Percentiles rank a stretch among this genome's conserved stretches.
Evolutionary conservation across 1,139 yeast species (phyloP).

Genomic region (Scheffersomyces segobiensis): DNA sequence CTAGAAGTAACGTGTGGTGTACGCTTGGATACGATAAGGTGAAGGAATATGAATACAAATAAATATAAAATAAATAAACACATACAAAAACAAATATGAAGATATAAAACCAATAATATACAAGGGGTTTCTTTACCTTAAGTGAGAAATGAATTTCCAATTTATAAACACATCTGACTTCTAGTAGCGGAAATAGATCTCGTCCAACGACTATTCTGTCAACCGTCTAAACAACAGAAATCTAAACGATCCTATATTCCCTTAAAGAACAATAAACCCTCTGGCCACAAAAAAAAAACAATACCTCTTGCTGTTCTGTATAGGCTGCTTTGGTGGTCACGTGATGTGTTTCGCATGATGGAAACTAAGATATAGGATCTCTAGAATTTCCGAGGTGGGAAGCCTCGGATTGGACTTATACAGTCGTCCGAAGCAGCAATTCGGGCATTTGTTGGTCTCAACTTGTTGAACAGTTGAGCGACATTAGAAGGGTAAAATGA

Average conservation of each 20-base stretch:
- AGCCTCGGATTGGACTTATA: too few species aligned
- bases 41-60: background rate
- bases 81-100: too few species aligned
- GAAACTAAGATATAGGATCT: too few species aligned
- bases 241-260: background rate
- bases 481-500: too few species aligned
- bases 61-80: too few species aligned
- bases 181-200: background rate
- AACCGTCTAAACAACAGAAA: background rate
- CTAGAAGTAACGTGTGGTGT: background rate
- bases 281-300: background rate
- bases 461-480: too few species aligned
- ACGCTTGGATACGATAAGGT: background rate
- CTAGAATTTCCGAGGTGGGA: too few species aligned
- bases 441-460: too few species aligned
- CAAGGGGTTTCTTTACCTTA: background rate
- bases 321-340: background rate
- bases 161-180: background rate
- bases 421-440: too few species aligned
- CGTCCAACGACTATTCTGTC: background rate
- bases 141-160: background rate
- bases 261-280: background rate
- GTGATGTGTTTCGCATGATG: background rate
- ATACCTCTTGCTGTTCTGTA: background rate
- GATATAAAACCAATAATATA: background rate